These are phyloP conservation scores for Leptosphaerulina australis DNA, from an alignment of 2,329 filamentous ascomycete genomes.

Conservation along the genomic window DNA sequence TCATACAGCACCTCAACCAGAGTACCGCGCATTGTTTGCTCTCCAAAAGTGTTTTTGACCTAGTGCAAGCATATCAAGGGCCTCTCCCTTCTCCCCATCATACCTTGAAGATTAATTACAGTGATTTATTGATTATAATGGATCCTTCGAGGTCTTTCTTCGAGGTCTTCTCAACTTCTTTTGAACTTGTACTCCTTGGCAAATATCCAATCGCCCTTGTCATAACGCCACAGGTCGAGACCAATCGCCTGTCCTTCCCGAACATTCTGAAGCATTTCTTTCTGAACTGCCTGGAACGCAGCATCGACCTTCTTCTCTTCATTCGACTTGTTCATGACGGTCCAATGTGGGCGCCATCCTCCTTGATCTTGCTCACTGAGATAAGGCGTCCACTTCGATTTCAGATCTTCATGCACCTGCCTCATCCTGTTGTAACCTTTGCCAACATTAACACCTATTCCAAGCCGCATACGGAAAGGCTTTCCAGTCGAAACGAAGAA, in stretches of 20 bases:
- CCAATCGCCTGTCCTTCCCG: slow-evolving; percentile 48
- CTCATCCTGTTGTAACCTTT: slow-evolving; percentile 42
- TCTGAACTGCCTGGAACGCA: slow-evolving; percentile 46
- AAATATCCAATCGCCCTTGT: slow-evolving; percentile 51
- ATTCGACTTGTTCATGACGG: slow-evolving; percentile 56
- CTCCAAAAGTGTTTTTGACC: background rate
- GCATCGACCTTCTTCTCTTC: slow-evolving; percentile 47
- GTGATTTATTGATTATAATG: slow-evolving; percentile 1
- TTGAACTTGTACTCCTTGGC: slow-evolving; percentile 46
- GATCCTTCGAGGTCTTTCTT: slow-evolving; percentile 11
- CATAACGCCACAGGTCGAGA: slow-evolving; percentile 52
- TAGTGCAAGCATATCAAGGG: background rate
- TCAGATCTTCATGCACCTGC: slow-evolving; percentile 45
- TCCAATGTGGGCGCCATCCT: slow-evolving; percentile 52
- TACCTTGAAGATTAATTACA: background rate
- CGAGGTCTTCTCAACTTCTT: slow-evolving; percentile 6
- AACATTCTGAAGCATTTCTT: slow-evolving; percentile 38
- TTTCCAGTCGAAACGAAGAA: slow-evolving; percentile 49
- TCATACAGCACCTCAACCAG: background rate
- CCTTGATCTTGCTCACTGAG: slow-evolving; percentile 53
- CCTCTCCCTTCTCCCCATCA: background rate
- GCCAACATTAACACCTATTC: slow-evolving; percentile 48
- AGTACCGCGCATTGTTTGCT: background rate
- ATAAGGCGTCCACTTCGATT: slow-evolving; percentile 46
- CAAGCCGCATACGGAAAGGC: slow-evolving; percentile 51